phyloP scores from a whole-genome alignment of 345 rosid genomes.

The Melastoma malabathricum region DNA sequence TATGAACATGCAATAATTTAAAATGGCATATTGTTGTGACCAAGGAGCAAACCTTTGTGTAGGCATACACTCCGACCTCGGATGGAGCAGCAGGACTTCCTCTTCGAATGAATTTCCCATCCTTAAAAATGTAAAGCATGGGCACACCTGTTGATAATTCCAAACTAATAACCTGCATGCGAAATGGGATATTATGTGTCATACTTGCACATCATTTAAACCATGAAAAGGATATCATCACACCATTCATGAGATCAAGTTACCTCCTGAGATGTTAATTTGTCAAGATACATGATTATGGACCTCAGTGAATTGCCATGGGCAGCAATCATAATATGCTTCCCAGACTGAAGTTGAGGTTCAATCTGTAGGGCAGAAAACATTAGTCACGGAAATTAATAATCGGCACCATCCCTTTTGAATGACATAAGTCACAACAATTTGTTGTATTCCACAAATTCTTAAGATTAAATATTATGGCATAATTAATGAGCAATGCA shows the following conservation, averaged over 20 bases:
- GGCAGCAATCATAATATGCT: slow-evolving; percentile 87
- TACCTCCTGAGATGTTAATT: slow-evolving; percentile 92
- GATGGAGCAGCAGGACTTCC: slow-evolving; percentile 84
- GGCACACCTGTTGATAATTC: slow-evolving; percentile 92
- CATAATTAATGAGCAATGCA: too few species aligned
- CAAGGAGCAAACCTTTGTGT: slow-evolving; percentile 50
- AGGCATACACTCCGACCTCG: slow-evolving; percentile 94
- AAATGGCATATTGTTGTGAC: too few species aligned
- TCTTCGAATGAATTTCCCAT: slow-evolving; percentile 72
- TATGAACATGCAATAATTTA: too few species aligned
- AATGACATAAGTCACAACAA: too few species aligned
- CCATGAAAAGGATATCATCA: not conserved
- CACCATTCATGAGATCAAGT: slow-evolving; percentile 1
- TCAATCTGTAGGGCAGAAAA: slow-evolving; percentile 43
- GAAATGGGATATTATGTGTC: not conserved
- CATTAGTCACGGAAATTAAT: not conserved
- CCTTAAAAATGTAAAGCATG: slow-evolving; percentile 85
- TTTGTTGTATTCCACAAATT: too few species aligned
- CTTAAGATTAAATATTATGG: too few species aligned
- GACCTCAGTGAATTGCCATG: slow-evolving; percentile 92
- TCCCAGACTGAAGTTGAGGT: slow-evolving; percentile 75
- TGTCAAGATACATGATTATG: slow-evolving; percentile 94
- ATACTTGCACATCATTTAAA: not conserved
- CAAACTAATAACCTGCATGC: slow-evolving; percentile 53
- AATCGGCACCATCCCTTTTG: too few species aligned